Base-by-base conservation (phyloP, 768 basidiomycete species). In the Cubamyces sp. region DNA sequence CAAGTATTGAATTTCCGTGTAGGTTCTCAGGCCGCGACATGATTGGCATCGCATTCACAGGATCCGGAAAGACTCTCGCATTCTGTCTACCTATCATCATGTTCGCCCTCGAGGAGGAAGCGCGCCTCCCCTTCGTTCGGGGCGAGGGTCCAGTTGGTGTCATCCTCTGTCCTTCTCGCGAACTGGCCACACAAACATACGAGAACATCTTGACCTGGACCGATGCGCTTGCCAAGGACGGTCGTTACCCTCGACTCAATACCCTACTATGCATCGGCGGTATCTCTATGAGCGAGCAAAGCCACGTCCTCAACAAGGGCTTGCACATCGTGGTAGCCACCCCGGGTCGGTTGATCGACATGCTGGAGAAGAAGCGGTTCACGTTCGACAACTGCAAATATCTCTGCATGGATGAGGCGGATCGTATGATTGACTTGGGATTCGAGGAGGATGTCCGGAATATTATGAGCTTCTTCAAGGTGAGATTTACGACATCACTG, bases 401-500 rank as follows among this genome's bases (percentile, higher is more conserved):
- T 73, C 78, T 99, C 12, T 98, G 96, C 73, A 95, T 99, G 94
- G 97, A 99, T 76, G 97, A 99, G 76, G 97, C 97, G 0, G 97
- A 99, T 76, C 81, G 97, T 61, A 99, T 99, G 97, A 95, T 99
- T 62, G 97, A 99, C 72, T 81, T 98, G 73, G 97, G 97, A 0
- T 99, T 99, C 70, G 97, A 99, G 75, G 97, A 99, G 63, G 97
- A 99, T 68, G 96, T 99, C 30, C 83, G 97, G 60, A 97, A 95
- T 70, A 97, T 99, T 70, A 98, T 99, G 94, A 96, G 93, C 71
- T 98, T 94, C 76, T 98, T 99, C 83, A 95, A 91, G 80, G 95
- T 93, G 63, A 40, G 83, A 3, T 46, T 16, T 4, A 23, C 50
- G 5, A 1, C 5, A 8, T 18, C 52, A 66, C 9, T 39, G 9